Conservation (phyloP, 1,139 yeast genomes). For the Hanseniaspora uvarum region DNA sequence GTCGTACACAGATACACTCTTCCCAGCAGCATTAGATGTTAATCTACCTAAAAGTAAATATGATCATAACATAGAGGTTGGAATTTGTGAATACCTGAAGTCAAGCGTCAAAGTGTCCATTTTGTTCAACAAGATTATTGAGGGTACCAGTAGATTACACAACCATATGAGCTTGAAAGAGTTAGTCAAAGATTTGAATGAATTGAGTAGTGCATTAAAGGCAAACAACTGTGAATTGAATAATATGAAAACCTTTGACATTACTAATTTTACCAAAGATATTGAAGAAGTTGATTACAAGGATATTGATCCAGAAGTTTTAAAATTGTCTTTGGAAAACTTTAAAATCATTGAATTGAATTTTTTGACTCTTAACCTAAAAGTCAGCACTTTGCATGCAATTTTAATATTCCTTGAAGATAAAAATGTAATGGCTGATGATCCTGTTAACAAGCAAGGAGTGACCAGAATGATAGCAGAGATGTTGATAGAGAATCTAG, state of each 20-base stretch:
- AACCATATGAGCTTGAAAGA: slow-evolving; percentile 1
- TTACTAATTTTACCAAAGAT: slow-evolving; percentile 5
- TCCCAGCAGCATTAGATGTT: slow-evolving; percentile 12
- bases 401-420: slow-evolving; percentile 2
- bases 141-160: not conserved
- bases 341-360: slow-evolving; percentile 15
- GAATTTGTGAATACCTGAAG: slow-evolving; percentile 10
- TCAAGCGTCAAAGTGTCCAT: not conserved
- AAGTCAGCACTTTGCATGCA: slow-evolving; percentile 13
- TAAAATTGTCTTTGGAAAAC: slow-evolving; percentile 3
- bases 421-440: not conserved
- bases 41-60: slow-evolving; percentile 8
- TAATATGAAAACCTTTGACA: slow-evolving; percentile 4
- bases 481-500: not conserved
- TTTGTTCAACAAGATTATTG: slow-evolving; percentile 1
- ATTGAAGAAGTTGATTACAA: slow-evolving; percentile 14
- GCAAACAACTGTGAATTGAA: not conserved
- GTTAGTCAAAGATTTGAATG: not conserved
- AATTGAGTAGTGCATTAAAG: not conserved
- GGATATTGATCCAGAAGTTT: not conserved
- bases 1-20: slow-evolving; percentile 9
- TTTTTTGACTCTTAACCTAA: not conserved
- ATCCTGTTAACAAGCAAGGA: not conserved
- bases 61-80: not conserved
- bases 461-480: not conserved